Base-by-base conservation (phyloP, 257 asterid genomes). In the Ophiorrhiza pumila region DNA sequence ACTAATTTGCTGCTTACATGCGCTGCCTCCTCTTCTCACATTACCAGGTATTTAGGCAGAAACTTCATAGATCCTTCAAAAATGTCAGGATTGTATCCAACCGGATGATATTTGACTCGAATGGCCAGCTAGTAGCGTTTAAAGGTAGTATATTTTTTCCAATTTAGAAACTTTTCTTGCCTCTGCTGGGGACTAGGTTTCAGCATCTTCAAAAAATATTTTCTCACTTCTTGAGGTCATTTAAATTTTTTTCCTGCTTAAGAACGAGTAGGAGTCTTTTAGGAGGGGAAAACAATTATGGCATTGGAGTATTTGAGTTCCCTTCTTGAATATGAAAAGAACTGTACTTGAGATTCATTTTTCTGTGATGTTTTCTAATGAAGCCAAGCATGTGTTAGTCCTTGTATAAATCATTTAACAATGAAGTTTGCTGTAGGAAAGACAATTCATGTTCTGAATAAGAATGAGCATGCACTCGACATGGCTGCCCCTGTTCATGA, bases 401-500 rank as follows among this genome's bases (percentile, higher is more conserved):
- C 34, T 10, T 45, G 39, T 65, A 55, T 29, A 34, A 56, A 65
- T 39, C 67, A 29, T 65, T 42, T 50, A 43, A 66, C 31, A n/a
- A n/a, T 63, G 20, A 57, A 65, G 8, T 20, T 35, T 65, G 31
- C 64, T 32, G 55, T 87, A 93, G 98, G 98, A 64, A 93, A 90
- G 80, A 89, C 96, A n/a, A 93, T 91, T 79, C 98, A 93, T 79
- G 94, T 90, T 69, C 82, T 89, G 77, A 93, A 93, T 79, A 93
- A 93, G 89, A 93, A 93, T 57, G 98, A 93, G 83, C 98, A 93
- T 83, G 98, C 97, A 22, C 86, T 92, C 71, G 94, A 88, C 82
- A 90, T 92, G 98, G 96, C 93, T 75, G 96, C 80, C 72, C 96
- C 94, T 59, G 72, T 92, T 76, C 96, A 90, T 74, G 88, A 80